These are phyloP conservation scores for Akanthomyces muscarius DNA, from an alignment of 2,329 filamentous ascomycete genomes.

Conservation along the genomic window DNA sequence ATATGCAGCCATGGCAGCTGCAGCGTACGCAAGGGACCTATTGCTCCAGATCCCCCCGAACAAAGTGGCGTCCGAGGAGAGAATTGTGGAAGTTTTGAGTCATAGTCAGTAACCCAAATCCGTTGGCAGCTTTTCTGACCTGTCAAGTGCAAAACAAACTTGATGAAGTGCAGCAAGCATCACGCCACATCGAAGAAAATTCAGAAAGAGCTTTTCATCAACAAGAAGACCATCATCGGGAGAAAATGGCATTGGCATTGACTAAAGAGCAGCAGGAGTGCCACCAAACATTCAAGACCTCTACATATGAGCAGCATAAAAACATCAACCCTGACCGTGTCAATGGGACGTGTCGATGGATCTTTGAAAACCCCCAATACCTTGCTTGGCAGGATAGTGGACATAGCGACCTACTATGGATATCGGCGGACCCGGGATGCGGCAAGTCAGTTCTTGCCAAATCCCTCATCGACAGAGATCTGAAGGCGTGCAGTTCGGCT, in stretches of 20 bases:
- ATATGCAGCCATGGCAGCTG: too few relatives aligned
- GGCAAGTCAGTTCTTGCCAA: constrained; percentile 41
- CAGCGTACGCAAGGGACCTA: too few relatives aligned
- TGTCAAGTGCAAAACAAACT: too few relatives aligned
- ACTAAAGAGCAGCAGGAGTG: constrained; percentile 17
- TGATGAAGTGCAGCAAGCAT: too few relatives aligned
- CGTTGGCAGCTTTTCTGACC: too few relatives aligned
- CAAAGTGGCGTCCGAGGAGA: too few relatives aligned
- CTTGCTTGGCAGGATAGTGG: constrained; percentile 24
- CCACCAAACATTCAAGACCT: constrained; percentile 26
- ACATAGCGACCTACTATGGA: constrained; percentile 31
- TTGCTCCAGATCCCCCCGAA: too few relatives aligned
- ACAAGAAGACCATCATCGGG: background rate
- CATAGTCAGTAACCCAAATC: too few relatives aligned
- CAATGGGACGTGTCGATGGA: constrained; percentile 32
- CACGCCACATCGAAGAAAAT: too few relatives aligned
- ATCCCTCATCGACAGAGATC: constrained; percentile 30
- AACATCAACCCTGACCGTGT: constrained; percentile 29
- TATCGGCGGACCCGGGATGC: constrained; percentile 41
- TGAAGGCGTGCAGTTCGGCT: background rate
- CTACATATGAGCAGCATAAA: constrained; percentile 28
- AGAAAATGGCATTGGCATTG: background rate
- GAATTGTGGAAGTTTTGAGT: too few relatives aligned
- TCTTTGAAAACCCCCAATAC: constrained; percentile 27
- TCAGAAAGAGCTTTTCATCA: background rate